phyloP scores from a whole-genome alignment of 768 basidiomycete genomes.

The Lyophyllum decastes region DNA sequence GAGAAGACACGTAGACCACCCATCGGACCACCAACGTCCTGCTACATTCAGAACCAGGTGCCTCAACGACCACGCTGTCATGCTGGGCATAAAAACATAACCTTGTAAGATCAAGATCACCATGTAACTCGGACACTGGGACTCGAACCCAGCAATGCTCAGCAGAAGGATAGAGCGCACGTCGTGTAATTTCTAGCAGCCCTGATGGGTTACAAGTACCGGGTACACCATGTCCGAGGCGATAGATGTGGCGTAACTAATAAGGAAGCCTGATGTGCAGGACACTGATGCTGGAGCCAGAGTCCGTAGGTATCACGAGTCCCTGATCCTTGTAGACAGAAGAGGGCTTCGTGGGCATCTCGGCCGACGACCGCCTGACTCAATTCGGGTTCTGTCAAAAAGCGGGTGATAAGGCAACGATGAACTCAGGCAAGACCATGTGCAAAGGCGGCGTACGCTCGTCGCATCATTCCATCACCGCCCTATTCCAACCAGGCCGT shows the following conservation, averaged over 20 bases:
- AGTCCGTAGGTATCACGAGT: neutral
- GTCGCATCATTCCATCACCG: neutral
- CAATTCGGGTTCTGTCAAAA: neutral
- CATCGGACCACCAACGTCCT: too few species aligned
- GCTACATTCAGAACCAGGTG: neutral
- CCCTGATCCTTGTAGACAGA: neutral
- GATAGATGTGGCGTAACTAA: constrained; percentile 7
- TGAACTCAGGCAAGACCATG: neutral
- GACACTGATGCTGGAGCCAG: neutral
- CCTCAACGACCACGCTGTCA: neutral
- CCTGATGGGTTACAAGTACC: neutral
- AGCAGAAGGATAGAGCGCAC: neutral
- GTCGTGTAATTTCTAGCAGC: neutral
- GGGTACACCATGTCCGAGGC: constrained; percentile 2
- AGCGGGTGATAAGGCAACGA: neutral
- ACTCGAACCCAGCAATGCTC: constrained; percentile 8
- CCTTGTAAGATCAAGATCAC: constrained; percentile 11
- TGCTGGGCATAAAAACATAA: constrained; percentile 1
- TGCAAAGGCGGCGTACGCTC: neutral
- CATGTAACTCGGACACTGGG: constrained; percentile 12
- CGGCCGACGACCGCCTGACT: neutral
- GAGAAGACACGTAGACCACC: too few species aligned
- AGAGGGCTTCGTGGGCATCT: neutral
- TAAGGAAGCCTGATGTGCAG: neutral
- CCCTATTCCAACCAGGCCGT: neutral